Percentiles rank a stretch among this genome's conserved stretches.
Evolutionary conservation across 768 basidiomycete genomes (phyloP).

Genomic region (Trametes gibbosa): DNA sequence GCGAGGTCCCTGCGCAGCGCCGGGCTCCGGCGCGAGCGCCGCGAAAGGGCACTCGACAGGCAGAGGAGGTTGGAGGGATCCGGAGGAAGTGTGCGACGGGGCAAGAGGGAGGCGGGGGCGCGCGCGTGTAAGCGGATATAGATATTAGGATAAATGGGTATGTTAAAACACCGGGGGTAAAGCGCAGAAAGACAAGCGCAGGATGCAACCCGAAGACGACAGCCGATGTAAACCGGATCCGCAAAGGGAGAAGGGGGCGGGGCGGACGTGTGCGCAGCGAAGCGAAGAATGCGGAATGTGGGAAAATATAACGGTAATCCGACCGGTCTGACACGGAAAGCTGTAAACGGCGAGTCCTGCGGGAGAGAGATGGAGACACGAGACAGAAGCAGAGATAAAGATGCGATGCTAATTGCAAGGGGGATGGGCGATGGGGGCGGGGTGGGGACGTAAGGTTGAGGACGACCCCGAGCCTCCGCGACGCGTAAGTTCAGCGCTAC

Average conservation of each 20-base stretch:
- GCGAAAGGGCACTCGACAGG: background rate
- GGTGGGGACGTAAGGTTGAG: background rate
- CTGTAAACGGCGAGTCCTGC: conserved; percentile 10
- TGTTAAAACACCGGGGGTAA: background rate
- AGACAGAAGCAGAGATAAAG: background rate
- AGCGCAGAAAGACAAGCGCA: background rate
- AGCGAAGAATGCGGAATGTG: background rate
- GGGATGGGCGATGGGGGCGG: background rate
- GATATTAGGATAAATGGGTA: conserved; percentile 13
- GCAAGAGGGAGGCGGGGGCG: background rate
- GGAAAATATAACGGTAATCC: background rate
- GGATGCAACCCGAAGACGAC: too few species aligned
- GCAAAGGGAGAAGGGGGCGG: background rate
- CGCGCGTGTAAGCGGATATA: background rate
- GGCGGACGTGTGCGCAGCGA: background rate
- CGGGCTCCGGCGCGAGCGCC: background rate
- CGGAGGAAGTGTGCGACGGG: background rate
- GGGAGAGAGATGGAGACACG: conserved; percentile 1
- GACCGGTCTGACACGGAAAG: conserved; percentile 16
- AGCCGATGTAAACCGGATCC: too few species aligned
- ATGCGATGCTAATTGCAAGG: conserved; percentile 10
- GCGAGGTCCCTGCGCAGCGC: background rate
- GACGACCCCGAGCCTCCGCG: conserved; percentile 1
- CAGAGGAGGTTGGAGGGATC: background rate
- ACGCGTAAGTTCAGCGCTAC: background rate